Evolutionary conservation across 208 protist species (phyloP), one percentile per base, ranked within the genome.

Genomic region (Endotrypanum monterogeii): DNA sequence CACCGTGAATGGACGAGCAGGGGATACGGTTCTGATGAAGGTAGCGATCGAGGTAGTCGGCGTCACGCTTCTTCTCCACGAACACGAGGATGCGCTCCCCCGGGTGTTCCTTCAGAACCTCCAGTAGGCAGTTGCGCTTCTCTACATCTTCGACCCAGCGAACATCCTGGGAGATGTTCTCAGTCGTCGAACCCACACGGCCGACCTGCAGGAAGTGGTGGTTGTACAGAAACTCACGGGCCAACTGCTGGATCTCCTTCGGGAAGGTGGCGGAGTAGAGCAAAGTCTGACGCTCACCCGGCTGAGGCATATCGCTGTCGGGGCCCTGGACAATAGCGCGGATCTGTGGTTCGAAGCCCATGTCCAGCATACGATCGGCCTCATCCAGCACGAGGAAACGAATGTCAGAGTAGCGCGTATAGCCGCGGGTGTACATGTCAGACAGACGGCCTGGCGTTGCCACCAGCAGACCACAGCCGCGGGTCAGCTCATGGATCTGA

Each of bases 181-280:
- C 98, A 12, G 97, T 99, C 6, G 98, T 99, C 37, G 96, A 98
- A 72, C 99, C 99, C 30, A 99, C 98, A 61, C 97, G 94, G 63
- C 99, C 99, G 41, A 99, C 98, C 71, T 98, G 92, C 23, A 99
- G 82, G 89, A 99, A 99, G 79, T 98, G 91, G 84, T 99, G 99
- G 74, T 94, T 86, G 84, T 89, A 75, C 28, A 99, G 83, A 86
- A 99, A 99, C 82, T 99, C 98, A 41, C 88, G 79, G 1, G 99
- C 99, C 23, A 99, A 91, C 76, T 94, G 87, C 86, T 99, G 98
- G 76, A 99, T 99, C 87, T 98, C 98, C 76, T 92, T 91, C 18
- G 99, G 98, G 86, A 99, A 99, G 50, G 99, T 99, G 52, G 99
- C 99, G 32, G 93, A 98, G 91, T 99, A 99, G 84, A 99, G 95